phyloP scores from a whole-genome alignment of 2,329 filamentous ascomycete species.

The Colletotrichum karsti region DNA sequence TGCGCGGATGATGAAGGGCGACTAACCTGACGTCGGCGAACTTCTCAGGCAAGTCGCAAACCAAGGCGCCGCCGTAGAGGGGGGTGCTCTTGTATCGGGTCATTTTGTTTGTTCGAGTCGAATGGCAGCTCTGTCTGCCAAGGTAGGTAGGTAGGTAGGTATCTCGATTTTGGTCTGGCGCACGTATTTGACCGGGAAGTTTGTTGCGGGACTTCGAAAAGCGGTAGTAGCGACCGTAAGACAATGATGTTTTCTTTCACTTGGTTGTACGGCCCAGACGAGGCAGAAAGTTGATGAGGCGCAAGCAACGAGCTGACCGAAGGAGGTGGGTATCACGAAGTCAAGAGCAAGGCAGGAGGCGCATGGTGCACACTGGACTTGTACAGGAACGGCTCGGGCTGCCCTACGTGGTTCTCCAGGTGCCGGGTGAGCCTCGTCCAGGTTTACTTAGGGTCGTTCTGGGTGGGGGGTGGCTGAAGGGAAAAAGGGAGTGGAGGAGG shows the following conservation, averaged over 20 bases:
- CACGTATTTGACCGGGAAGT: not conserved
- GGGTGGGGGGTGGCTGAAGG: constrained; percentile 9
- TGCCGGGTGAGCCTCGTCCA: not conserved
- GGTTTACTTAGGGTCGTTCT: not conserved
- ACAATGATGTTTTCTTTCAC: not conserved
- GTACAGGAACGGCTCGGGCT: not conserved
- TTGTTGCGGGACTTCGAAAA: not conserved
- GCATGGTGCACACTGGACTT: not conserved
- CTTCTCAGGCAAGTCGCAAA: constrained; percentile 70
- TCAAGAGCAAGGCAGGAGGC: not conserved
- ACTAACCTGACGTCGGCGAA: constrained; percentile 79
- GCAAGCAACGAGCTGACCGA: not conserved
- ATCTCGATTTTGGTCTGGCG: too few species aligned
- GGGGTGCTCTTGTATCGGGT: constrained; percentile 64
- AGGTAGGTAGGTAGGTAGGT: too few species aligned
- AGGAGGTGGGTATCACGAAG: not conserved
- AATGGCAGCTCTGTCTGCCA: too few species aligned
- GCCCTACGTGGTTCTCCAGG: not conserved
- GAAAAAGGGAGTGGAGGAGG: not conserved
- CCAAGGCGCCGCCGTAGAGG: constrained; percentile 78
- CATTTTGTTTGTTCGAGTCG: constrained; percentile 44
- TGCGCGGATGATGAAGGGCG: not conserved
- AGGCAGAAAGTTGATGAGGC: not conserved
- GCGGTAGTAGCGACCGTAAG: not conserved
- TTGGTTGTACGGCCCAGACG: not conserved